Evolutionary conservation across 345 rosid species (phyloP).

Genomic region (Noccaea caerulescens): DNA sequence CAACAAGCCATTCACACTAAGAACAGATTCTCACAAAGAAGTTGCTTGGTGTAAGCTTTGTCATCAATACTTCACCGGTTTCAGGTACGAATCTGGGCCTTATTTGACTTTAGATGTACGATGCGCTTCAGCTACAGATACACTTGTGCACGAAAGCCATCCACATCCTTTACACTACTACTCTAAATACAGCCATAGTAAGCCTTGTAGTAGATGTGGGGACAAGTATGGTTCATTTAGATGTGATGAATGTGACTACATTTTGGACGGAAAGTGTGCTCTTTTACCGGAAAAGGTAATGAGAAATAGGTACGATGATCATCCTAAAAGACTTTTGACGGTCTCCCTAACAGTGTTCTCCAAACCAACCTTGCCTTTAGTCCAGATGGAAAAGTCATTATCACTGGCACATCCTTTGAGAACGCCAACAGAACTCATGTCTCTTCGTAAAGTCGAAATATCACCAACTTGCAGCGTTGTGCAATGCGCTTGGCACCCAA

Average conservation of each 20-base stretch:
- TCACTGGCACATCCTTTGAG: too few species aligned
- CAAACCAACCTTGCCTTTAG: too few species aligned
- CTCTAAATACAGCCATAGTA: neutral
- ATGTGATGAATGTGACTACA: neutral
- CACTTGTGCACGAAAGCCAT: conserved; percentile 18
- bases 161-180: conserved; percentile 22
- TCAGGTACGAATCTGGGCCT: neutral
- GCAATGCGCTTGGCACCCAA: too few species aligned
- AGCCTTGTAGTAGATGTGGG: neutral
- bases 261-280: neutral
- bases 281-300: neutral
- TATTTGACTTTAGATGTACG: neutral
- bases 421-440: too few species aligned
- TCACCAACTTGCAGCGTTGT: too few species aligned
- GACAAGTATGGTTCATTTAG: neutral
- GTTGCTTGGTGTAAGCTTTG: neutral
- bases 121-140: neutral
- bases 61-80: neutral
- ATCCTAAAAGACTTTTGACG: neutral
- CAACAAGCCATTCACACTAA: neutral
- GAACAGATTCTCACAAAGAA: neutral
- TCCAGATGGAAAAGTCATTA: too few species aligned
- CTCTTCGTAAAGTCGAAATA: too few species aligned
- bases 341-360: too few species aligned
- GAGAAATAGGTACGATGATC: neutral